A percentile compares a stretch with the other conserved stretches of the same genome.
Evolutionary conservation across 768 basidiomycete genomes (phyloP).

Genomic region (Pleurotus tuber-regium): DNA sequence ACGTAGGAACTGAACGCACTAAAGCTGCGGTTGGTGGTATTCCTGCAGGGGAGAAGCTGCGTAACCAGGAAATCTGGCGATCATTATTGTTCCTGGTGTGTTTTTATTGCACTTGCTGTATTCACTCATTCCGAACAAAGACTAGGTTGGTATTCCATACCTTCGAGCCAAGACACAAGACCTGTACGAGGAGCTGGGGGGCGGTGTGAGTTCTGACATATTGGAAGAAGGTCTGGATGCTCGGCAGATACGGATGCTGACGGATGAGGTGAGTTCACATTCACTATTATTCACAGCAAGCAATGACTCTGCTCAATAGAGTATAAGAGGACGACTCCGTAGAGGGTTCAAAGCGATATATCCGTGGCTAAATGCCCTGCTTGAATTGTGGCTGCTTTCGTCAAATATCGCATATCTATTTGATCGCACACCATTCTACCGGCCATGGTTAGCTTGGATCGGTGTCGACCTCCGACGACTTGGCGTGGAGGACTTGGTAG

Average conservation of each 20-base stretch:
- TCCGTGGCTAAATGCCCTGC: slow-evolving; percentile 75
- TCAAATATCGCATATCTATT: slow-evolving; percentile 92
- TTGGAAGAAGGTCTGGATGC: slow-evolving; percentile 49
- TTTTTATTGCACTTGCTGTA: not conserved
- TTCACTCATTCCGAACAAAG: not conserved
- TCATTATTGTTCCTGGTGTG: slow-evolving; percentile 81
- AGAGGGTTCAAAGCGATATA: slow-evolving; percentile 70
- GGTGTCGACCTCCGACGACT: slow-evolving; percentile 81
- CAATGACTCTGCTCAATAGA: slow-evolving; percentile 32
- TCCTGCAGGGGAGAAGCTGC: slow-evolving; percentile 63
- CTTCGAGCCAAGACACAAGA: slow-evolving; percentile 86
- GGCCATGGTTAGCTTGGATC: slow-evolving; percentile 89
- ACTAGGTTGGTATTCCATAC: slow-evolving; percentile 85
- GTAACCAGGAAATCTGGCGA: slow-evolving; percentile 64
- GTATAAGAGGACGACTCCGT: slow-evolving; percentile 49
- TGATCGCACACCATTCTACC: slow-evolving; percentile 79
- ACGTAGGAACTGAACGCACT: slow-evolving; percentile 67
- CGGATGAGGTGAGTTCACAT: slow-evolving; percentile 46
- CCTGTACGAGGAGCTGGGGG: slow-evolving; percentile 87
- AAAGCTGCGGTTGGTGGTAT: slow-evolving; percentile 65
- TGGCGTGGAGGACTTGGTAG: slow-evolving; percentile 74
- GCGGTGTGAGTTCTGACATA: slow-evolving; percentile 68
- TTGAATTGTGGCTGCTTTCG: slow-evolving; percentile 79
- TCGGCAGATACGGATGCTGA: slow-evolving; percentile 42
- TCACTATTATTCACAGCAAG: not conserved